Evolutionary conservation across 1,284 basidiomycete species (phyloP).

Genomic region (Irpex sp.): DNA sequence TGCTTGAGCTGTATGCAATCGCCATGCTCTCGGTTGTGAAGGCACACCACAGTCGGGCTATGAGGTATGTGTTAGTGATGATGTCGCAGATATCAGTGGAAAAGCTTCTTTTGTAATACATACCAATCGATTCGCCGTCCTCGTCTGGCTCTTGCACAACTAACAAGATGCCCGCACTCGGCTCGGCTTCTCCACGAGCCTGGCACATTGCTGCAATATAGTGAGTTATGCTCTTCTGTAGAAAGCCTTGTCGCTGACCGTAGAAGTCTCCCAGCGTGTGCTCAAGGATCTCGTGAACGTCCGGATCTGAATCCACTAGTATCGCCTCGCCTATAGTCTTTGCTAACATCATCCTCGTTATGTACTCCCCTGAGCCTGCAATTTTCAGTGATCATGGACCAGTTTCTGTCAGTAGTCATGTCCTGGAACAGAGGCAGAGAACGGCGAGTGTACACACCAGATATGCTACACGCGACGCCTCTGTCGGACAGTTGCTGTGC

Average conservation of each 20-base stretch:
- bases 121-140: constrained; percentile 17
- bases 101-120: neutral
- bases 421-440: neutral
- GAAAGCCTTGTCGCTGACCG: constrained; percentile 13
- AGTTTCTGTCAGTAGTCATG: too few species aligned
- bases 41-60: constrained; percentile 70
- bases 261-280: constrained; percentile 21
- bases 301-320: constrained; percentile 15
- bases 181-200: constrained; percentile 21
- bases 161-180: constrained; percentile 38
- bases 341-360: constrained; percentile 33
- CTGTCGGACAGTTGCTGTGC: constrained; percentile 28
- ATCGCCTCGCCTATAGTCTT: constrained; percentile 28
- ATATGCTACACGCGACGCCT: constrained; percentile 60
- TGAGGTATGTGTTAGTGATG: too few species aligned
- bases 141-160: constrained; percentile 37
- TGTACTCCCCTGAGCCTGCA: constrained; percentile 38
- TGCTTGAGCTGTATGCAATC: constrained; percentile 56
- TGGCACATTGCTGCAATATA: constrained; percentile 18
- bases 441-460: constrained; percentile 36
- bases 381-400: neutral
- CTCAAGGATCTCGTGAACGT: constrained; percentile 27
- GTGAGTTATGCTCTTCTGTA: neutral
- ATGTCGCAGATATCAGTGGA: too few species aligned
- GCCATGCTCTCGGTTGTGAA: constrained; percentile 82